Evolutionary conservation across 176 grass and related monocot genomes (phyloP), one percentile per base, ranked within the genome.

Genomic region (Melocanna baccifera): DNA sequence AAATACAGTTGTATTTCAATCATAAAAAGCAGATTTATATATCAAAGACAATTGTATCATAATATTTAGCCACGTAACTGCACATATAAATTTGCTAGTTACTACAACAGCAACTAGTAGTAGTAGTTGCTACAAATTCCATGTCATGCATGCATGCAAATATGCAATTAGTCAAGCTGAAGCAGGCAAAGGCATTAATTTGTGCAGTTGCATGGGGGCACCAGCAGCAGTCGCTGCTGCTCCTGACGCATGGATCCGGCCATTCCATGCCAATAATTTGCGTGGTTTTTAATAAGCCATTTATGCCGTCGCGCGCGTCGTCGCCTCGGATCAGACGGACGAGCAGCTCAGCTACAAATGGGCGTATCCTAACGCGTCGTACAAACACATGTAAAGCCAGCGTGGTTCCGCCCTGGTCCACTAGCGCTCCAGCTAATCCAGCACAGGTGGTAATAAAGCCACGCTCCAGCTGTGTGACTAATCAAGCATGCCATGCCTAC

Each of bases 371-470:
- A 26, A 72, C 23, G 20, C 51, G 36, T 28, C 50, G 65, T 69
- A 47, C 58, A 18, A 18, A 6, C 14, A 58, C 48, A 55, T 26
- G 14, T 12, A 76, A 40, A 5, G 34, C 59, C 62, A 87, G 71
- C 26, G 63, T 83, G 62, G 39, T 25, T 58, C 57, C 80, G 28
- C 7, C 1, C 53, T 32, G 73, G 58, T 42, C 61, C 78, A 69
- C 79, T 20, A 7, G 56, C 45, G 7, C 3, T 61, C 74, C 39
- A 78, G 77, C 81, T 32, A 59, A 23, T 23, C 37, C 75, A 80
- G 61, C 47, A 39, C 69, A 37, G 22, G 26, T 34, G 64, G 69
- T 30, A 53, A 72, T 81, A 59, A 80, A 89, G 45, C 34, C 23
- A 63, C 25, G 16, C 15, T 30, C 79, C 50, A 81, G 65, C 50